A percentile compares a stretch with the other conserved stretches of the same genome.
Evolutionary conservation across 495 filamentous ascomycete species (phyloP).

Genomic region (Penicillium maclennaniae): DNA sequence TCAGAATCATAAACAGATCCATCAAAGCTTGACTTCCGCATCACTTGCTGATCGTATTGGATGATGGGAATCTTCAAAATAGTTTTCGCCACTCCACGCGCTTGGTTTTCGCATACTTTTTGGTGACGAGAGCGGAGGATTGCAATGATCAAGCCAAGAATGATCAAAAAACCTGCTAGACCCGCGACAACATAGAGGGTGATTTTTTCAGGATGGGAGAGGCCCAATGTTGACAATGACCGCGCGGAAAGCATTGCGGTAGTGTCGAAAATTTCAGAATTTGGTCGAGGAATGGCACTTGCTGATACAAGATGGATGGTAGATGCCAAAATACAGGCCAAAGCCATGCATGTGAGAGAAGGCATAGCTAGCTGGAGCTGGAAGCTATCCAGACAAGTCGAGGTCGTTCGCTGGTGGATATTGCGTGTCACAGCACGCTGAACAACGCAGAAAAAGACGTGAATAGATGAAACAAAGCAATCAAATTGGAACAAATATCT

Average conservation of each 20-base stretch:
- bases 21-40: neutral
- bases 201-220: conserved; percentile 6
- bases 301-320: neutral
- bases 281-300: neutral
- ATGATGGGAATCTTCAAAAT: conserved; percentile 8
- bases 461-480: neutral
- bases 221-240: neutral
- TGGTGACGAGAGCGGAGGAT: conserved; percentile 1
- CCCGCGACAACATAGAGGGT: conserved; percentile 9
- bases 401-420: neutral
- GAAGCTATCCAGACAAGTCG: neutral
- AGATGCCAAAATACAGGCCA: neutral
- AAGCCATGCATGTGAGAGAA: neutral
- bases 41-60: conserved; percentile 1
- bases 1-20: neutral
- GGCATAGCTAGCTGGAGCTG: neutral
- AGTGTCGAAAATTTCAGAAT: neutral
- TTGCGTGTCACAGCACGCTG: neutral
- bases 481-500: neutral
- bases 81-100: neutral
- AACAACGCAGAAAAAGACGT: neutral
- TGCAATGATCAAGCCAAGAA: neutral
- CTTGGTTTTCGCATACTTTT: neutral
- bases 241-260: neutral
- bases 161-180: neutral